phyloP scores from a whole-genome alignment of 768 basidiomycete genomes.

The Nidula microcarpa region DNA sequence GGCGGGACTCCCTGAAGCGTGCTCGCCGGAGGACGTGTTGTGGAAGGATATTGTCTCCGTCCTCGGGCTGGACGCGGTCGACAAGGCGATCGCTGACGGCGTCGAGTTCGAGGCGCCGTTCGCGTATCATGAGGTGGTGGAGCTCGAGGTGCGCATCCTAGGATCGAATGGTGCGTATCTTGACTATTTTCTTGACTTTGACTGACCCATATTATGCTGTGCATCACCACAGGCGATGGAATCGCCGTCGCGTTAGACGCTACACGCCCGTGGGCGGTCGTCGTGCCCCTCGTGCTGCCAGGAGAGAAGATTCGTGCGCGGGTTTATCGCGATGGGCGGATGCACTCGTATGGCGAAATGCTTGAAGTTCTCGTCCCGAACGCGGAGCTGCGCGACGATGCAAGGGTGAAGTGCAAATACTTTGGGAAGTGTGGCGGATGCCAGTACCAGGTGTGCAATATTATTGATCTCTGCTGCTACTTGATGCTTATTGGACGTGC shows the following conservation, averaged over 20 bases:
- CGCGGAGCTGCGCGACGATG: constrained; percentile 58
- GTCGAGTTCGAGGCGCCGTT: constrained; percentile 61
- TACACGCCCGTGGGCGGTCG: constrained; percentile 70
- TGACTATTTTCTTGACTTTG: background rate
- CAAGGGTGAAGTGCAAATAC: constrained; percentile 73
- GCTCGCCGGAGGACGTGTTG: constrained; percentile 72
- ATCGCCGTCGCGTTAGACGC: constrained; percentile 49
- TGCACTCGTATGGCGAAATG: constrained; percentile 77
- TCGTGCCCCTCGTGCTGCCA: constrained; percentile 82
- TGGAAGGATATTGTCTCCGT: constrained; percentile 67
- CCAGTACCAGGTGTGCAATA: constrained; percentile 74
- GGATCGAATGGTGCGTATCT: constrained; percentile 54
- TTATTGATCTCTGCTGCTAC: background rate
- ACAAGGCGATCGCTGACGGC: constrained; percentile 42
- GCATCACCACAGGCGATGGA: constrained; percentile 51
- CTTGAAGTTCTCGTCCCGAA: constrained; percentile 65
- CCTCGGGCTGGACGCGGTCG: constrained; percentile 58
- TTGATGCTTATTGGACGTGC: background rate
- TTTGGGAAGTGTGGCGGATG: constrained; percentile 91
- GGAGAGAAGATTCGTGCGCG: constrained; percentile 74
- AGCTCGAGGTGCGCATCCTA: constrained; percentile 61
- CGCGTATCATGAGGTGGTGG: constrained; percentile 55
- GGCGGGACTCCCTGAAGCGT: constrained; percentile 50
- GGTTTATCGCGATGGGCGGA: constrained; percentile 65
- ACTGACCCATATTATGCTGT: background rate